Percentiles rank a stretch among this genome's conserved stretches.
Conservation (phyloP, 2,329 filamentous ascomycete genomes). For the Monosporascus sp. region DNA sequence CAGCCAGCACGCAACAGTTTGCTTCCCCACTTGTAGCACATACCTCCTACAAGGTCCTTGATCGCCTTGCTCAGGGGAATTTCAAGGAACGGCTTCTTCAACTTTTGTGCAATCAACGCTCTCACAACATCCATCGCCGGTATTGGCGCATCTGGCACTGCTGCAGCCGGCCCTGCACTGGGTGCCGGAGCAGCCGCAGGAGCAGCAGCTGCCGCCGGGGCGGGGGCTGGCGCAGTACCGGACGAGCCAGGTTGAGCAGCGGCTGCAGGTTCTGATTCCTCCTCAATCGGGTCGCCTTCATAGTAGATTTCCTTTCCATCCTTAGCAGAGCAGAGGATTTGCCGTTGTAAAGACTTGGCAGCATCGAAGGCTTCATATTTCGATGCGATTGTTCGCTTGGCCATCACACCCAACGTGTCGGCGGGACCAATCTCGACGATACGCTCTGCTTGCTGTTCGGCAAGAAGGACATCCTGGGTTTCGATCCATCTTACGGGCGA, state of each 20-base stretch:
- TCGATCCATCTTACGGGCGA: slow-evolving; percentile 99
- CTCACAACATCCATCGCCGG: slow-evolving; percentile 86
- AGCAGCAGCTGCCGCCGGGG: slow-evolving; percentile 48
- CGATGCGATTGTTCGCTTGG: slow-evolving; percentile 86
- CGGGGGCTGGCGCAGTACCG: slow-evolving; percentile 38
- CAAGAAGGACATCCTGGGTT: slow-evolving; percentile 98
- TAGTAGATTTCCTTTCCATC: slow-evolving; percentile 99
- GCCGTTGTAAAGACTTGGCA: slow-evolving; percentile 89
- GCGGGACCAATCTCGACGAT: slow-evolving; percentile 97
- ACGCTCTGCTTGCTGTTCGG: slow-evolving; percentile 90
- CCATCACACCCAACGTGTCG: slow-evolving; percentile 96
- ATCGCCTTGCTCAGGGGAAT: slow-evolving; percentile 94
- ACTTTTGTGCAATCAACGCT: slow-evolving; percentile 87
- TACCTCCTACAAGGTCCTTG: slow-evolving; percentile 96
- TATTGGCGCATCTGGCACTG: slow-evolving; percentile 81
- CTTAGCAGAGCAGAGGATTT: slow-evolving; percentile 99
- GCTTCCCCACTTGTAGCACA: slow-evolving; percentile 30
- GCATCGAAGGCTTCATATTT: slow-evolving; percentile 99
- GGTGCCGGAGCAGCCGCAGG: slow-evolving; percentile 53
- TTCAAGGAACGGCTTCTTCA: slow-evolving; percentile 89
- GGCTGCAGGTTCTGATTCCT: slow-evolving; percentile 67
- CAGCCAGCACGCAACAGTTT: slow-evolving; percentile 4
- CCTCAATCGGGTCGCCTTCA: slow-evolving; percentile 90
- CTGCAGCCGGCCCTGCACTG: slow-evolving; percentile 78
- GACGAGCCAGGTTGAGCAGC: slow-evolving; percentile 35